Base-by-base conservation (phyloP, 768 basidiomycete genomes). In the Cystobasidium onofrii region DNA sequence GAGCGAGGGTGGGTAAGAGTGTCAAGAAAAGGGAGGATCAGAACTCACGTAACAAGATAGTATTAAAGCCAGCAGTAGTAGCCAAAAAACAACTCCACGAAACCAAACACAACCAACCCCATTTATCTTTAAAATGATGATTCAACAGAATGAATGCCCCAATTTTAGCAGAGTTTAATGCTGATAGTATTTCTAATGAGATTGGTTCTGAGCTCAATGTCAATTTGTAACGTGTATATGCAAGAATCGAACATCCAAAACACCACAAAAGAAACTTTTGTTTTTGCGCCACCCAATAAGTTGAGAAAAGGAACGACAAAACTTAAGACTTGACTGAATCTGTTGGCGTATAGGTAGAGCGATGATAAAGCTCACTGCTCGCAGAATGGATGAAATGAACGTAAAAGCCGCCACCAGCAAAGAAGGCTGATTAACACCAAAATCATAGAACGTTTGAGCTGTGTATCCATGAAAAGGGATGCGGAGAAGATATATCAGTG, bases 41-140 rank as follows among this genome's bases (percentile, higher is more conserved):
- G 57, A 29, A 39, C 62, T n/a, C n/a, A 64, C 62, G 62, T 12
- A 64, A 36, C 34, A 64, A 36, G 25, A 34, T 36, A 29, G 62
- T 39, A 36, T 64, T 64, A 36, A 64, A 64, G 7, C 62, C 34
- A n/a, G 62, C n/a, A 6, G 34, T 39, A 25, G 62, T 64, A 36
- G 33, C n/a, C n/a, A 64, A 36, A 27, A 64, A 64, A 36, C 23
- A 29, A 39, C 27, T 27, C 62, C 62, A 64, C 7, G 10, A 57
- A 33, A 57, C 18, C 54, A 57, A 33, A 12, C 31, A 33, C 18
- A 57, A 25, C 31, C 23, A 25, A 25, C 54, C 31, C 54, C 54
- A 57, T 25, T 33, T 25, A 25, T 4, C 4, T 6, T 6, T 6
- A 6, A 39, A 39, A 25, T 6, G 18, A 33, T 25, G 25, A 12